Evolutionary conservation across 2,329 filamentous ascomycete species (phyloP), one percentile per base, ranked within the genome.

Genomic region (Verticillium nonalfalfae): DNA sequence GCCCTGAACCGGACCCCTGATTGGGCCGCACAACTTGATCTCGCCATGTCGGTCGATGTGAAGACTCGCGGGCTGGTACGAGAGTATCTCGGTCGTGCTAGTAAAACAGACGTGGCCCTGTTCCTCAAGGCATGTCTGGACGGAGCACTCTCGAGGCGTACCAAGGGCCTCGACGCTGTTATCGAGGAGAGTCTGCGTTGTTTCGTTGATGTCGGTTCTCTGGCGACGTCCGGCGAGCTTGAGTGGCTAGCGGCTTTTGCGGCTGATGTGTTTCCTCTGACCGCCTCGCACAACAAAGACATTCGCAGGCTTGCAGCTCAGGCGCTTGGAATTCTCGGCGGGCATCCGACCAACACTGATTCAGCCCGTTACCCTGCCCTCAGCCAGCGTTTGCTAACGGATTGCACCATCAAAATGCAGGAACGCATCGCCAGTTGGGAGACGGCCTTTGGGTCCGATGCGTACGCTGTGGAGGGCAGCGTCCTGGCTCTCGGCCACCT

Each of bases 11-110:
- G 92, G 31, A 89, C 94, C 66, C 86, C 89, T 56, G 90, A 94
- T 64, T 98, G 95, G 95, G 90, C 93, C 71, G 82, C 88, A 56
- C 89, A 90, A 66, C 79, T 98, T 2, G 90, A 93, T 66, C 85
- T 87, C 1, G 81, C 89, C 7, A 80, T 95, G 35, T 83, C 86
- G 50, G 90, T 88, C 5, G 90, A 94, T 68, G 81, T 89, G 62
- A 77, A 81, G 56, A 85, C 86, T 11, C 83, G 91, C 50, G 74
- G 81, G 33, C 80, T 81, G 6, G 80, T 93, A 60, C 83, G 81
- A 60, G 69, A 70, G 0, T 85, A 88, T 64, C 69, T 90, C 62
- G 68, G 75, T 60, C 72, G 68, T 52, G 66, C 76, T 1, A 75
- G 81, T 33, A 68, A 72, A 15, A 70, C 72, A 2, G 70, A 72